Evolutionary conservation across 371 early-diverging fungal genomes (phyloP).

Genomic region (Mortierella sp.): DNA sequence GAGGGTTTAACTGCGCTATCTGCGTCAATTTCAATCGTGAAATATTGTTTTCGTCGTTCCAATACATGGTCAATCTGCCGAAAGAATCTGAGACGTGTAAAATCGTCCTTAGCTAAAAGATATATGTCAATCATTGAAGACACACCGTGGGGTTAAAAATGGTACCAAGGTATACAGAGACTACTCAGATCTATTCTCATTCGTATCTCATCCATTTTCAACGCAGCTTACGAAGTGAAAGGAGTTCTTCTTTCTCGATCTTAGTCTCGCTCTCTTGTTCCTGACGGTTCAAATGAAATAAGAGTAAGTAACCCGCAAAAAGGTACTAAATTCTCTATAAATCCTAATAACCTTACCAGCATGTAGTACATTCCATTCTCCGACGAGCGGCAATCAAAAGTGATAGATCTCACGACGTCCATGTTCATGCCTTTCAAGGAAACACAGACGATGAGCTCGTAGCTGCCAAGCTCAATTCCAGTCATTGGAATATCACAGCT

Average conservation of each 20-base stretch:
- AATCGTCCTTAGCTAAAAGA: not conserved
- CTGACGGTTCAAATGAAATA: not conserved
- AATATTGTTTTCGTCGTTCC: not conserved
- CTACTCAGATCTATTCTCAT: not conserved
- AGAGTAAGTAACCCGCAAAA: too few relatives aligned
- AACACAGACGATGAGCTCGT: slow-evolving; percentile 14
- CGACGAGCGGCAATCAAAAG: not conserved
- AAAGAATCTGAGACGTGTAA: slow-evolving; percentile 15
- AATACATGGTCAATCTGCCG: not conserved
- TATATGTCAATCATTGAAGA: not conserved
- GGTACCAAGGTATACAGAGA: too few relatives aligned
- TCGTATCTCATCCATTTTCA: not conserved
- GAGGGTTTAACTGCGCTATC: not conserved
- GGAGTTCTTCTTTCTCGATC: not conserved
- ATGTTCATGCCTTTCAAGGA: slow-evolving; percentile 8
- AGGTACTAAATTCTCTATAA: not conserved
- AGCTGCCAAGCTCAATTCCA: slow-evolving; percentile 2
- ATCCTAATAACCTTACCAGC: not conserved
- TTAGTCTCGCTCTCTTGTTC: not conserved
- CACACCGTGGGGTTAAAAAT: too few relatives aligned
- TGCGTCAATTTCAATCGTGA: not conserved
- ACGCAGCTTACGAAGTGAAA: not conserved
- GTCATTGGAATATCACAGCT: not conserved
- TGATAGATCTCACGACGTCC: not conserved
- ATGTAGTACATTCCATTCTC: not conserved